Conservation (phyloP, 2,329 filamentous ascomycete species). For the Trichothecium sympodiale region DNA sequence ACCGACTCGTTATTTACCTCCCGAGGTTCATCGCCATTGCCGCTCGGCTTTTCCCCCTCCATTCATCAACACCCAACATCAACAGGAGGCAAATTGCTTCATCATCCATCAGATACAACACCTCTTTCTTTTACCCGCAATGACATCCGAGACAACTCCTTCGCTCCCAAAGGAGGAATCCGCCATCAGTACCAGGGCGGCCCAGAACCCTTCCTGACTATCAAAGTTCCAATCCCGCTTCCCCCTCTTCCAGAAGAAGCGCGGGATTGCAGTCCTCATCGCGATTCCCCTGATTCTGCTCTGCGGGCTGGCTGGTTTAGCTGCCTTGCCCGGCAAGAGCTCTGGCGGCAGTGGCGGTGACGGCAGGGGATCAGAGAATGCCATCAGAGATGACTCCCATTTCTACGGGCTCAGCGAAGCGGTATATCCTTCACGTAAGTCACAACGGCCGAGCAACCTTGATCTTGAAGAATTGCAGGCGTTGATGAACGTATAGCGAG, state of each 20-base stretch:
- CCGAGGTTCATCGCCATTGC: no score
- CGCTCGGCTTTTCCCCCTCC: no score
- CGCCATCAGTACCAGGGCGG: background rate
- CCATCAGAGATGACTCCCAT: conserved; percentile 26
- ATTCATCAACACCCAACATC: no score
- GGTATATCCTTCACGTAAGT: conserved; percentile 40
- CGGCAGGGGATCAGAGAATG: background rate
- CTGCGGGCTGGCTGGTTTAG: conserved; percentile 3
- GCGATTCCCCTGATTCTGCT: conserved; percentile 5
- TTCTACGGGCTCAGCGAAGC: conserved; percentile 40
- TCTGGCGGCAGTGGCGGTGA: background rate
- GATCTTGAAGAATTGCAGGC: background rate
- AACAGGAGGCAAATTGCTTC: no score
- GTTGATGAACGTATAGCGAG: background rate
- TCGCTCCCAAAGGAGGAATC: background rate
- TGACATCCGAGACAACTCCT: background rate
- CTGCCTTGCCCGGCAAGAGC: conserved; percentile 4
- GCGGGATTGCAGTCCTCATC: conserved; percentile 5
- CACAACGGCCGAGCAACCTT: background rate
- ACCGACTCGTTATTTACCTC: no score
- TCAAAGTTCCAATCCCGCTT: conserved; percentile 1
- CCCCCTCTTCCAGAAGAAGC: conserved; percentile 6
- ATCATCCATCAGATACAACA: no score
- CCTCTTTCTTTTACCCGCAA: background rate
- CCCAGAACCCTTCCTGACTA: no score